Base-by-base conservation (phyloP, 1,139 yeast genomes). In the Entelexis paramagnoliae region DNA sequence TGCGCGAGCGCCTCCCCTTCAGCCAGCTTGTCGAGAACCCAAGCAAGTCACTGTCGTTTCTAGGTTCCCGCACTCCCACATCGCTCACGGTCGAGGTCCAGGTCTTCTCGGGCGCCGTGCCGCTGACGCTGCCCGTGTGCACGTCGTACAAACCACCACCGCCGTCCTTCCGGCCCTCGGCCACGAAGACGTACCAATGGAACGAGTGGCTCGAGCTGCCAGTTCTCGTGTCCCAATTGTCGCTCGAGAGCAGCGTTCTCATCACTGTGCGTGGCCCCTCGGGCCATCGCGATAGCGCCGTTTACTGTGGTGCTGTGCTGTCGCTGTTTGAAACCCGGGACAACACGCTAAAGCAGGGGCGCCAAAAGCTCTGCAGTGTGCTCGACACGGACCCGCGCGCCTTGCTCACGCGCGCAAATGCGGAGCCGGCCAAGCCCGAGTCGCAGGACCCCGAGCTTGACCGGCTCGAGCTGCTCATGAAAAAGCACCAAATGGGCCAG, bases 181-280 rank as follows among this genome's bases (percentile, higher is more conserved):
- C 55, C 14, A 28, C 46, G 9, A 51, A 53, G 26, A 16, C 48
- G 29, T 51, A 56, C 38, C 62, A 59, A 46, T 79, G 81, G 81
- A 72, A 77, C 55, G 79, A 79, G 58, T 80, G 84, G 81, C 66
- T 87, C 30, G 73, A 77, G 46, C 66, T 91, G 47, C 91, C 96
- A 0, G 75, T 88, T 7, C 73, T 74, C 54, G 79, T 83, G 59
- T 76, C 77, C 52, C 93, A 87, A 60, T 65, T 91, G 17, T 80
- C 87, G 4, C 64, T 78, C 30, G 76, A 78, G 43, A 67, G 91
- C 2, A 77, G 74, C 58, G 65, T 89, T 30, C 75, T 76, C 53
- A 72, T 91, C 38, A 72, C 76, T n/a, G 62, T 83, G 13, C 83
- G 78, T 77, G 95, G 83, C 61, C 77, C 73, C 60, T 78, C 73